These are phyloP conservation scores for Erythrophleum fordii DNA, from an alignment of 306 rosid species.

Conservation along the genomic window DNA sequence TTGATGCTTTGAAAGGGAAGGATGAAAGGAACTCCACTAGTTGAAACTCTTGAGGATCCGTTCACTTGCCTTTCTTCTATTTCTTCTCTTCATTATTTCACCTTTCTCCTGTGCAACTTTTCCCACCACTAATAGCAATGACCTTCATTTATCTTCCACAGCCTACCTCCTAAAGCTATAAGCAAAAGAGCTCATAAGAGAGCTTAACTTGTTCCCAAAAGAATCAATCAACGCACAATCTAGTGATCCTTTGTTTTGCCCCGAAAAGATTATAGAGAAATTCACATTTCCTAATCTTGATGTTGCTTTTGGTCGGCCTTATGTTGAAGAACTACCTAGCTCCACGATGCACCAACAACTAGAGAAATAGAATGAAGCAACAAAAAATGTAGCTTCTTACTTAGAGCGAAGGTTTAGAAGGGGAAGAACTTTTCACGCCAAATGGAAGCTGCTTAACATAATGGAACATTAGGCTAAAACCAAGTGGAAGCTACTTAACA, in stretches of 20 bases:
- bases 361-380: too few relatives aligned
- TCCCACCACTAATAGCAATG: not conserved
- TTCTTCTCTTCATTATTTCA: constrained; percentile 37
- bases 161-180: constrained; percentile 44
- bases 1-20: too few relatives aligned
- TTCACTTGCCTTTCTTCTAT: too few relatives aligned
- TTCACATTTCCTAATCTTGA: constrained; percentile 54
- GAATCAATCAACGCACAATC: constrained; percentile 50
- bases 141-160: constrained; percentile 35
- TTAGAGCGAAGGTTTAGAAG: too few relatives aligned
- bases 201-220: constrained; percentile 70
- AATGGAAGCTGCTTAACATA: too few relatives aligned
- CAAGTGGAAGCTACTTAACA: too few relatives aligned
- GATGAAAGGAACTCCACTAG: too few relatives aligned
- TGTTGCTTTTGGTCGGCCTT: constrained; percentile 42
- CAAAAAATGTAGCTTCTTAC: too few relatives aligned
- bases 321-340: constrained; percentile 66
- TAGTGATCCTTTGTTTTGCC: constrained; percentile 36
- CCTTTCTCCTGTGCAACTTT: constrained; percentile 35
- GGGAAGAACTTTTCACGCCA: too few relatives aligned
- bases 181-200: constrained; percentile 71
- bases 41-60: too few relatives aligned
- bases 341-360: too few relatives aligned
- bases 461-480: too few relatives aligned
- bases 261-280: constrained; percentile 64